Base-by-base conservation (phyloP, 2,329 filamentous ascomycete species). In the Aspergillus oerlinghausenensis region DNA sequence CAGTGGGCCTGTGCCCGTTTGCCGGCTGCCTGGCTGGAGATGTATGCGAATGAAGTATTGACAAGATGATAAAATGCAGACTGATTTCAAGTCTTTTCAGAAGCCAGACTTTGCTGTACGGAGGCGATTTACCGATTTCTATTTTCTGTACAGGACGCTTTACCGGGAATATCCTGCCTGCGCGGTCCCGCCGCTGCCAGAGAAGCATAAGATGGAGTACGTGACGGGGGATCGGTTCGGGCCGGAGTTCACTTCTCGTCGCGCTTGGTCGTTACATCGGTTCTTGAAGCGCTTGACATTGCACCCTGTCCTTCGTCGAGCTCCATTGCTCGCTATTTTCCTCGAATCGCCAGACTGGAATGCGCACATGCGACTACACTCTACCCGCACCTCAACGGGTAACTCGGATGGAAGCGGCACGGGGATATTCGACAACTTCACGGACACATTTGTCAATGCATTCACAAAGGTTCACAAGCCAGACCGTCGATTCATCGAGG, bases 171-270 rank as follows among this genome's bases (percentile, higher is more conserved):
- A 91, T 68, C 90, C 92, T 58, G 90, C 91, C 77, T 90, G 89
- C 74, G 94, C 94, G 50, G 90, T 99, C 3, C 94, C 94, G 29
- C 94, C 94, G 49, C 81, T 99, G 54, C 94, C 94, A 53, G 94
- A 97, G 77, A 99, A 97, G 81, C 93, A 97, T 80, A 95, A 95
- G 77, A 96, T 99, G 90, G 92, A 96, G 70, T 97, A 97, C 71
- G 94, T 97, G 52, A 89, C 92, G 38, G 94, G 94, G 65, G 93
- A 97, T 78, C 88, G 94, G 61, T 99, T 99, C 75, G 92, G 92
- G 8, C 77, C 88, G 51, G 94, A 97, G 76, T 99, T 99, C 73
- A 99, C 92, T 35, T 82, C 86, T 49, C 87, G 94, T 35, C 86
- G 94, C 64, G 92, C 91, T 51, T 89, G 92, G 79, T 97, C 92